phyloP scores from a whole-genome alignment of 2,329 filamentous ascomycete species.

The Diaporthe batatas region DNA sequence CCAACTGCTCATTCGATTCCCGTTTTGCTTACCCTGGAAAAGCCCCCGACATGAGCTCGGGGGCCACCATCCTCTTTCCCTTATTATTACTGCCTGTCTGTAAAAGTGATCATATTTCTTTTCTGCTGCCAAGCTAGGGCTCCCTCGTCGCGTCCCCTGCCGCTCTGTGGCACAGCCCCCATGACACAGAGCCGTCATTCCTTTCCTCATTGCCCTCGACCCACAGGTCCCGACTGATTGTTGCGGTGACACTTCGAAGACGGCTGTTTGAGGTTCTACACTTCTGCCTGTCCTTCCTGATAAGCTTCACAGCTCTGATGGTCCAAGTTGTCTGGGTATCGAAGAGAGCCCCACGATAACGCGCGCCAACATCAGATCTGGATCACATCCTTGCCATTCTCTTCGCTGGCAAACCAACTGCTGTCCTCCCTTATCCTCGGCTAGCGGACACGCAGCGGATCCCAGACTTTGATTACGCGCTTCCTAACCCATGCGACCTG shows the following conservation, averaged over 20 bases:
- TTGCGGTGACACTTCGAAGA: not conserved
- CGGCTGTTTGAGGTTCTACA: not conserved
- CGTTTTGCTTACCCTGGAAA: not conserved
- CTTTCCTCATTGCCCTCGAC: not conserved
- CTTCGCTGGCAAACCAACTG: not conserved
- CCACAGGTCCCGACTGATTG: not conserved
- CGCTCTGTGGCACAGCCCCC: constrained; percentile 17
- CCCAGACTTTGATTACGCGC: not conserved
- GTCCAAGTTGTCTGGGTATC: too few relatives aligned
- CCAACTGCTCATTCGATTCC: not conserved
- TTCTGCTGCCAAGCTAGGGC: constrained; percentile 10
- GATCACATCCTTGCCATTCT: not conserved
- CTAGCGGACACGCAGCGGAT: not conserved
- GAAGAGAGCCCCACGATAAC: not conserved
- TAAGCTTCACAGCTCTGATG: constrained; percentile 8
- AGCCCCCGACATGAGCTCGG: constrained; percentile 3
- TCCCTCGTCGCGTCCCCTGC: constrained; percentile 22
- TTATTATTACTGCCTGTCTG: not conserved
- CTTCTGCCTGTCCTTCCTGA: not conserved
- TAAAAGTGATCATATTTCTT: constrained; percentile 9
- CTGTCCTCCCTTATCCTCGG: not conserved
- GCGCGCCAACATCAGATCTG: not conserved
- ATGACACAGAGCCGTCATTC: not conserved
- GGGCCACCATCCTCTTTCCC: constrained; percentile 13
- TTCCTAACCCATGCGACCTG: not conserved